Evolutionary conservation across 1,284 basidiomycete genomes (phyloP), one percentile per base, ranked within the genome.

Genomic region (Phenoliferia sp.): DNA sequence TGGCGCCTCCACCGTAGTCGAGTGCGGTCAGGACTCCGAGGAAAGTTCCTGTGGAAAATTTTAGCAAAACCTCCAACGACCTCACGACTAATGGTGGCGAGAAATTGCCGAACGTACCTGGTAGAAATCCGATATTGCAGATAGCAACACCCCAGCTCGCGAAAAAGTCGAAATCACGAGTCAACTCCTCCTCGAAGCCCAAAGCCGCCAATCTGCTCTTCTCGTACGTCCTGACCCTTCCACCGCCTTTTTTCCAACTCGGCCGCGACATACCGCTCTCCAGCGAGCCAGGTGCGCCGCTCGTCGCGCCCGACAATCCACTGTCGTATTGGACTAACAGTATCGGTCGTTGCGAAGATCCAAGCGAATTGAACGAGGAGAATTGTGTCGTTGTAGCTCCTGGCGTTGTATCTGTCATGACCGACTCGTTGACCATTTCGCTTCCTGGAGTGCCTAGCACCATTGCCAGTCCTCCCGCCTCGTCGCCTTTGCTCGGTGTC

Each of bases 1-100:
- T 71, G 15, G 68, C 67, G 3, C 70, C 70, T 16, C 76, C 76
- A 16, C 76, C 76, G n/a, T 67, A 67, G n/a, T 67, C 64, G 15
- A 71, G 58, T 9, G 75, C 72, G 15, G 73, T 75, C 26, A 75
- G 57, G 31, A 76, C 71, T 6, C 73, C 76, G 32, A 76, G 69
- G 3, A 71, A 62, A 4, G 69, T 68, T 1, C 76, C 76, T 74
- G 39, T 12, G 3, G 9, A 6, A n/a, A 17, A 29, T 6, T 16
- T 31, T n/a, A 39, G 9, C 19, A 16, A 61, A 16, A 2, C 29
- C 57, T n/a, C 28, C 16, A 32, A 28, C 2, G 3, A 36, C 28
- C 26, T 29, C 28, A 33, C 36, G 12, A 31, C 26, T 5, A 32
- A 31, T 9, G 26, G 22, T n/a, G 35, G n/a, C 26, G 61, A 36